Evolutionary conservation across 2,329 filamentous ascomycete genomes (phyloP), one percentile per base, ranked within the genome.

Genomic region (Paecilomyces sp.): DNA sequence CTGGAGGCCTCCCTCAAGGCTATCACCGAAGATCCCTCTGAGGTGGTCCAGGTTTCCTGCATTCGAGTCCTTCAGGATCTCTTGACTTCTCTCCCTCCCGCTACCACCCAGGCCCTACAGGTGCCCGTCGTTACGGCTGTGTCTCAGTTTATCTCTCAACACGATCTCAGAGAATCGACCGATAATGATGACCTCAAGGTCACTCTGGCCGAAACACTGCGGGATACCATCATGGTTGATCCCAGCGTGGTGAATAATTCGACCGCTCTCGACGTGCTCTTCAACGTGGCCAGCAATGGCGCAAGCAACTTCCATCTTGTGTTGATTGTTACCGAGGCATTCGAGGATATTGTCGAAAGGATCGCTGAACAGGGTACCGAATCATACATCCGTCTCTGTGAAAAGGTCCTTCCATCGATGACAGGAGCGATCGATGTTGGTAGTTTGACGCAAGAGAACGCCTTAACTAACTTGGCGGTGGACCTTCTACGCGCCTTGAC

Each of bases 101-200:
- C 72, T 41, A 73, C 79, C 51, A 84, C 80, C 25, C 82, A 73
- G 72, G 82, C 74, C 68, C 80, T 79, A 54, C 92, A 96, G 71
- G 68, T 78, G 1, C 76, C 81, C 5, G 83, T 88, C 55, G 81
- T 89, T 61, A 75, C 78, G 1, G 80, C 85, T 24, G 80, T 91
- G 50, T 84, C 84, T 1, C 81, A 88, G 36, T 99, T 92, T 75
- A 83, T 97, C 65, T 84, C 88, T 53, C 80, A 83, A 15, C 92
- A 93, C 71, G 92, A 97, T 68, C 81, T 94, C 55, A 85, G 84
- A 57, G 92, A 97, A 18, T 83, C 96, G 55, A 87, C 89, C 58
- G 92, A 97, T 63, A 90, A 90, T 11, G 93, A 97, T 66, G 94
- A 99, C 73, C 84, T 97, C 58, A 86, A 97, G 65, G 90, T 96